Base-by-base conservation (phyloP, 768 basidiomycete species). In the Lactifluus rugatus region DNA sequence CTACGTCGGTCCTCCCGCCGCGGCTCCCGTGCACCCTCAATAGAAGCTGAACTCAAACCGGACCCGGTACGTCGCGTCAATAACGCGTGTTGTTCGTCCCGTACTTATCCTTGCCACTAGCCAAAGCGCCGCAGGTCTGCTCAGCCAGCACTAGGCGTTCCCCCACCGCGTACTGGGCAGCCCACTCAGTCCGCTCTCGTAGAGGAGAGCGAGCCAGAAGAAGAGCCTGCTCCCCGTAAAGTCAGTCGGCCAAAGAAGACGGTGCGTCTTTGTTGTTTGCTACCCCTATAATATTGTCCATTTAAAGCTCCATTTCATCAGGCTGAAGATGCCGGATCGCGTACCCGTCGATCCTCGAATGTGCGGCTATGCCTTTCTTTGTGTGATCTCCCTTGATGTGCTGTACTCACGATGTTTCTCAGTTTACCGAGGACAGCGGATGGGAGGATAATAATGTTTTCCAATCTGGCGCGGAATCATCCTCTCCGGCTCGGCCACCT, bases 371-470 rank as follows among this genome's bases (percentile, higher is more conserved):
- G 16, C 17, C n/a, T n/a, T 54, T 28, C 4, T 21, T 39, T 56
- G 48, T 21, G 10, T 48, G 6, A 13, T 9, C 48, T 9, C 48
- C 51, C 41, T 28, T 41, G 14, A 25, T 5, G 25, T 39, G 25
- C 7, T 45, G 34, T 39, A 42, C 58, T 60, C 39, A 60, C 9
- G 10, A 21, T 26, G 44, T 19, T n/a, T 58, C 53, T 26, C 37
- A 75, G 73, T 21, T 67, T 57, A 71, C 67, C 25, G 85, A 87
- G 39, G 87, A 89, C 53, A 90, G 88, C 64, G 88, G 87, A 34
- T 92, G 89, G 89, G 89, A 92, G 66, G 89, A 91, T 63, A 90
- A 89, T 66, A 92, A 93, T 62, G 81, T 90, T 28, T 93, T 93
- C 69, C 89, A 93, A 67, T 90, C 88, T 9, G 89, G 88, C n/a